These are phyloP conservation scores for Cutaneotrichosporon dermatis DNA, from an alignment of 1,284 basidiomycete species.

Conservation along the genomic window DNA sequence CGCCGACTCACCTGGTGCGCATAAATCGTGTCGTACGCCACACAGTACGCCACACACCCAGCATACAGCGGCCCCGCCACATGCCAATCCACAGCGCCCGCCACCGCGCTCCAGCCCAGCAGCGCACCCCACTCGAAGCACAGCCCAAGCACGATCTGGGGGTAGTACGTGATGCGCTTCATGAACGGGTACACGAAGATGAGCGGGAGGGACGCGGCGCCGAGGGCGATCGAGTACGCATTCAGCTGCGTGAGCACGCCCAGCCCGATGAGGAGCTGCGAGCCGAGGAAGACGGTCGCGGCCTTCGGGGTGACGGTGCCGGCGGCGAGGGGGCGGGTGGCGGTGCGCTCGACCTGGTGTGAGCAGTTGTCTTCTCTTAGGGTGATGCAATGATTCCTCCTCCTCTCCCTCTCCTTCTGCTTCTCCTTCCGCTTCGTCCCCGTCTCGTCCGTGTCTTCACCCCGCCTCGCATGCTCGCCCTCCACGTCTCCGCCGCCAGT, in stretches of 20 bases:
- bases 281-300: conserved; percentile 76
- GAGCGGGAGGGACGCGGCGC: conserved; percentile 80
- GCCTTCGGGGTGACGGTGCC: conserved; percentile 74
- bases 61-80: conserved; percentile 84
- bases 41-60: conserved; percentile 85
- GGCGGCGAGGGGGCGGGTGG: conserved; percentile 66
- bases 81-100: conserved; percentile 74
- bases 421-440: no score
- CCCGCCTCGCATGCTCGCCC: no score
- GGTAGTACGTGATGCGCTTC: conserved; percentile 97
- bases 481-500: no score
- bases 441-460: no score
- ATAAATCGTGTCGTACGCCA: conserved; percentile 97
- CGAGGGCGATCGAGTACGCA: conserved; percentile 89
- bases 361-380: no score
- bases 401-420: no score
- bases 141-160: conserved; percentile 86
- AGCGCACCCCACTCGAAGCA: conserved; percentile 98
- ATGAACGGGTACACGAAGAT: conserved; percentile 92
- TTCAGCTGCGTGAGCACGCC: conserved; percentile 88
- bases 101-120: conserved; percentile 92
- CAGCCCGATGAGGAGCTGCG: conserved; percentile 80
- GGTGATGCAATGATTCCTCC: no score
- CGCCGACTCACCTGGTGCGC: conserved; percentile 74
- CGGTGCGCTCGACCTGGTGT: conserved; percentile 63